Evolutionary conservation across 2,329 filamentous ascomycete species (phyloP), one percentile per base, ranked within the genome.

Genomic region (Pyrenochaeta sp.): DNA sequence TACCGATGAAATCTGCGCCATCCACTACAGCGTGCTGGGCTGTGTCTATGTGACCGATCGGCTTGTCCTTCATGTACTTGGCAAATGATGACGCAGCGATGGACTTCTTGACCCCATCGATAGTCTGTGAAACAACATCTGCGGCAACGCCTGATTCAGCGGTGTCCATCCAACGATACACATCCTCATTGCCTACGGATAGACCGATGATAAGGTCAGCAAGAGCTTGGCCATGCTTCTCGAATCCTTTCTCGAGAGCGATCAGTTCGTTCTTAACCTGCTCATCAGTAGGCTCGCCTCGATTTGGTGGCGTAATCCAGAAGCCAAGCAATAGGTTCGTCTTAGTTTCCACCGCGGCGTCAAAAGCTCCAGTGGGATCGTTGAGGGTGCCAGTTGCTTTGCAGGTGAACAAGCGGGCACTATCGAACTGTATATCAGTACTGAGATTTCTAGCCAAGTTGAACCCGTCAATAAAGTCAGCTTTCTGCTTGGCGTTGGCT

Each of bases 401-500:
- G 85, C 51, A 89, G 77, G 88, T 91, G 76, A 88, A 92, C 20
- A 91, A 79, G 50, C 89, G 86, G 21, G 87, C 88, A 56, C 84
- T 87, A 66, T 80, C 87, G 79, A 90, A 91, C 41, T 83, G 84
- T 7, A 81, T 77, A 29, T 87, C 40, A 6, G 60, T 62, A 18
- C 53, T 55, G 12, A 72, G 60, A 15, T 54, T 66, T 12, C 63
- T 54, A 1, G 67, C 67, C 2, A 64, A 41, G 21, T 59, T 56
- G 48, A 72, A 73, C 21, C 52, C 50, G 9, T 61, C 49, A 15
- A 54, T 41, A 43, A 69, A 72, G 35, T 72, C 66, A 10, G 43
- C 54, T 29, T 64, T 62, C 35, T 32, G 45, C 35, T 72, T 72
- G 9, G 39, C 46, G 4, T 64, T 65, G 15, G 23, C 20, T 12